Evolutionary conservation across 441 rosid species (phyloP).

Genomic region (Syzygium malaccense): DNA sequence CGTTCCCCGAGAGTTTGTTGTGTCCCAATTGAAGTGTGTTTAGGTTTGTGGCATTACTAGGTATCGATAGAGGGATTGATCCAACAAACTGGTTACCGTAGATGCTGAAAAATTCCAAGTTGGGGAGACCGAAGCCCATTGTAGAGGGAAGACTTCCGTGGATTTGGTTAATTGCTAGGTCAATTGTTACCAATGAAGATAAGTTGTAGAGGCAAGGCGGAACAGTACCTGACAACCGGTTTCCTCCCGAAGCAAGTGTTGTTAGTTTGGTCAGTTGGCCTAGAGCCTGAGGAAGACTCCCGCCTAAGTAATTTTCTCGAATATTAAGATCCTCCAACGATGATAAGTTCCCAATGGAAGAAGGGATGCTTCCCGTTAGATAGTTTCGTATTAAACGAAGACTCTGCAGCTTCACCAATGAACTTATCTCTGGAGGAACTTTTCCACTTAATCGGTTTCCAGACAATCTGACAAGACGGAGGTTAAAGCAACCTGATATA

Average conservation of each 20-base stretch:
- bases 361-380: background rate
- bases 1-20: background rate
- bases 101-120: background rate
- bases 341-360: background rate
- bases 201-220: background rate
- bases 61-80: background rate
- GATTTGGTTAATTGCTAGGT: background rate
- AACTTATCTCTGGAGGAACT: background rate
- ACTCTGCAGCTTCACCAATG: background rate
- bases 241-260: fast-evolving
- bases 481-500: background rate
- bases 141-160: background rate
- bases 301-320: fast-evolving
- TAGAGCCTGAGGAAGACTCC: background rate
- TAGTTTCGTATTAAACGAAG: fast-evolving
- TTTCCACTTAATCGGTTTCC: background rate
- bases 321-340: fast-evolving
- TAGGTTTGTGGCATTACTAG: background rate
- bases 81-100: background rate
- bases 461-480: fast-evolving
- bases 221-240: background rate
- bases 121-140: background rate
- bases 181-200: background rate
- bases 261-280: background rate
- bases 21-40: background rate